Base-by-base conservation (phyloP, 2,329 filamentous ascomycete genomes). In the Exophiala dermatitidis region DNA sequence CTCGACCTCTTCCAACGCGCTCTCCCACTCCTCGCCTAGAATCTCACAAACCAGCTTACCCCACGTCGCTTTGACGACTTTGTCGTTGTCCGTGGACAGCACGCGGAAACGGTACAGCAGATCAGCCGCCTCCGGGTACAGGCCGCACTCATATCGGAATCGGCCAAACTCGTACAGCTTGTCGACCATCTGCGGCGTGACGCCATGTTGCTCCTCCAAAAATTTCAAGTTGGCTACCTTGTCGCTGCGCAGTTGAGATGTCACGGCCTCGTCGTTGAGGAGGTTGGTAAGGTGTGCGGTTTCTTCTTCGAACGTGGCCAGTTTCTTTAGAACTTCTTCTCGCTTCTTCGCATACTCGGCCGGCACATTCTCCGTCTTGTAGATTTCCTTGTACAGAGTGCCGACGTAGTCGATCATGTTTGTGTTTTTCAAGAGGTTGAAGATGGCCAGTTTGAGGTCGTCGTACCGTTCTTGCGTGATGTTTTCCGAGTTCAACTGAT, bases 391-490 rank as follows among this genome's bases (percentile, higher is more conserved):
- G 78, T 95, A 89, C 63, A 98, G 77, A 67, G 85, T 87, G 67
- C 90, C 90, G 50, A 97, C 88, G 71, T 95, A 98, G 74, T 98
- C 93, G 66, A 86, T 93, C 93, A 98, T 98, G 79, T 97, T 96
- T 67, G 93, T 97, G 71, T 90, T 85, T 77, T 95, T 91, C 64
- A 98, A 83, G 54, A 98, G 83, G 74, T 91, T 85, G 72, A 91
- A 95, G 74, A 95, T 95, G 65, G 90, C 84, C 69, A 86, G 82
- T 60, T 85, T 85, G 65, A 95, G 84, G 70, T 90, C 84, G 65
- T 77, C 77, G 52, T 64, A 60, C 10, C 64, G 80, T 73, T 72
- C 79, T 66, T 79, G 80, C 63, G 83, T 81, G 67, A 90, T 86
- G 70, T 90, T 84, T 62, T 95, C 85, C 71, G 88, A 84, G 68